A percentile compares a stretch with the other conserved stretches of the same genome.
These are phyloP conservation scores for Dentipellis sp. DNA, from an alignment of 768 basidiomycete genomes.

Conservation along the genomic window DNA sequence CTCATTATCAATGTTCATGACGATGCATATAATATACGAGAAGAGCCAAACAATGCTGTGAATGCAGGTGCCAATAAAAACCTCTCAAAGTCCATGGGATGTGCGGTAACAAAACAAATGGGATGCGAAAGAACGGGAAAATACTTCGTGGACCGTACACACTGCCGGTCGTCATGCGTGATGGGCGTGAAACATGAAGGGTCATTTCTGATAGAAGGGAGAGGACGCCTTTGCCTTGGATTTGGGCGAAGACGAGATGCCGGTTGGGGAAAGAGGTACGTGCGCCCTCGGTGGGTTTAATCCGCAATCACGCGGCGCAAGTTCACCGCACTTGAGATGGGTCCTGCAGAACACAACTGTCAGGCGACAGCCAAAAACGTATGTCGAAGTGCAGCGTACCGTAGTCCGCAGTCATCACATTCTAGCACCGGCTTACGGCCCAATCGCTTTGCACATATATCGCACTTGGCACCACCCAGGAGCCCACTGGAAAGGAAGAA, in stretches of 20 bases:
- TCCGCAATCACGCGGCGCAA: conserved; percentile 74
- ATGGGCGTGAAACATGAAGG: background rate
- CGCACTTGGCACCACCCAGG: conserved; percentile 62
- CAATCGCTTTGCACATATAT: conserved; percentile 71
- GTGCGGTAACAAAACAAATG: background rate
- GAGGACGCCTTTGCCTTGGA: conserved; percentile 1
- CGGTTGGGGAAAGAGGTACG: background rate
- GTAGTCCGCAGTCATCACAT: conserved; percentile 84
- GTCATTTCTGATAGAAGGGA: conserved; percentile 4
- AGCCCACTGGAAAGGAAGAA: conserved; percentile 69
- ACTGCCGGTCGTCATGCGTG: too few relatives aligned
- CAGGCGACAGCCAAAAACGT: background rate
- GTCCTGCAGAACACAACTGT: conserved; percentile 40
- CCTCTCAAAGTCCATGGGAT: background rate
- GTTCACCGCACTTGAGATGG: conserved; percentile 83
- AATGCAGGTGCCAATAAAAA: background rate
- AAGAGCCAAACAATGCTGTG: too few relatives aligned
- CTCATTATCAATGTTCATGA: too few relatives aligned
- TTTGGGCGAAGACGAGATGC: background rate
- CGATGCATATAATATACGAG: too few relatives aligned
- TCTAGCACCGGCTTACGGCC: conserved; percentile 82
- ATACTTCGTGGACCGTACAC: too few relatives aligned
- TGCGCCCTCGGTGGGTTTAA: conserved; percentile 27
- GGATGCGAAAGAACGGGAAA: background rate
- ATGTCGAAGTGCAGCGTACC: conserved; percentile 19